These are phyloP conservation scores for Macrolepiota fuliginosa DNA, from an alignment of 768 basidiomycete species.

Conservation along the genomic window DNA sequence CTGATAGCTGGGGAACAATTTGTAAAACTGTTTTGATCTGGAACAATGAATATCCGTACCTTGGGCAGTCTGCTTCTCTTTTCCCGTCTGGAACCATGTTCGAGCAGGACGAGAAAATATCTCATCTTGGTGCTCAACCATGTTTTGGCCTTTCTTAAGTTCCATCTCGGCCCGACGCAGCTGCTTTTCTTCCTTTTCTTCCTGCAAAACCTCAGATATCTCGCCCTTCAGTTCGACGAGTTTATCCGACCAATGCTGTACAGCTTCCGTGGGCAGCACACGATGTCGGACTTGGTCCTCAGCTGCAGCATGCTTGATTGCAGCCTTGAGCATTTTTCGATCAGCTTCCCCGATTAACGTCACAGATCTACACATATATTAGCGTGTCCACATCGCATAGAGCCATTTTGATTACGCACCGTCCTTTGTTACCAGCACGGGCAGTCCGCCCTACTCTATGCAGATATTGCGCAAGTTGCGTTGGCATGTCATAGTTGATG, in stretches of 20 bases:
- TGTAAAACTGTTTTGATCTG: background rate
- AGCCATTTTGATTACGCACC: conserved; percentile 49
- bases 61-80: conserved; percentile 79
- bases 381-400: background rate
- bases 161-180: conserved; percentile 94
- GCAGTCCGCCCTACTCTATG: conserved; percentile 98
- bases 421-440: conserved; percentile 88
- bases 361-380: conserved; percentile 61
- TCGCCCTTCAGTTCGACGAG: conserved; percentile 73
- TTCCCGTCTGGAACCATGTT: conserved; percentile 96
- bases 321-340: conserved; percentile 93
- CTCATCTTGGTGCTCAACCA: conserved; percentile 90
- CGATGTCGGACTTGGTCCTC: conserved; percentile 87
- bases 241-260: conserved; percentile 68
- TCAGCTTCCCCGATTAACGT: conserved; percentile 96
- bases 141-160: conserved; percentile 89
- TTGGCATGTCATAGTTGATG: conserved; percentile 99
- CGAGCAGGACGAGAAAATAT: conserved; percentile 92
- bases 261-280: conserved; percentile 73
- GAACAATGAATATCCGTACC: conserved; percentile 39
- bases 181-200: conserved; percentile 95
- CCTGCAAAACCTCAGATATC: conserved; percentile 73
- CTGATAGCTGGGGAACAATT: conserved; percentile 53
- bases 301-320: conserved; percentile 81
- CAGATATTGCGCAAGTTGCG: conserved; percentile 87